Conservation (phyloP, 805 yeast species). For the Starmerella tilneyi region DNA sequence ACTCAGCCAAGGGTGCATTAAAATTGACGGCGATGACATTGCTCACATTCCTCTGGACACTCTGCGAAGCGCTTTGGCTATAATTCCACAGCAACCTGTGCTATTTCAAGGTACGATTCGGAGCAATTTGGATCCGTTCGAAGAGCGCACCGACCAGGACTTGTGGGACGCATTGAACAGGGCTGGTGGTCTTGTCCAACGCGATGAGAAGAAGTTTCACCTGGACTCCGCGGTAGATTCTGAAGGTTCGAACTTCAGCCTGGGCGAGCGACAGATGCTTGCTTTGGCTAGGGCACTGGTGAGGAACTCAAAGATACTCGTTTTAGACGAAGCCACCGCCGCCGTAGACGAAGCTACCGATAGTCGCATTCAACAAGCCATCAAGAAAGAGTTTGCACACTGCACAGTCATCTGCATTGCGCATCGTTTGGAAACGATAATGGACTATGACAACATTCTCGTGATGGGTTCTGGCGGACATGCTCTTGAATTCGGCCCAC, state of each 20-base stretch:
- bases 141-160: constrained; percentile 41
- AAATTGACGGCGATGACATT: constrained; percentile 60
- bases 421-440: constrained; percentile 53
- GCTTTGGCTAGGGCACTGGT: constrained; percentile 62
- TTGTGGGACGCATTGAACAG: constrained; percentile 60
- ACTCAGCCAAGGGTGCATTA: constrained; percentile 41
- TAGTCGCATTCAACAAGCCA: constrained; percentile 48
- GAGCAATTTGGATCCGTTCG: constrained; percentile 68
- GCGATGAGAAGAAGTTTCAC: constrained; percentile 42
- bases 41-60: constrained; percentile 51
- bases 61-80: constrained; percentile 59
- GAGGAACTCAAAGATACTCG: constrained; percentile 47
- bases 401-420: constrained; percentile 67
- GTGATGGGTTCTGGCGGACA: constrained; percentile 48
- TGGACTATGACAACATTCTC: constrained; percentile 47
- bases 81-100: constrained; percentile 84
- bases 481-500: constrained; percentile 47
- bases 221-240: constrained; percentile 34
- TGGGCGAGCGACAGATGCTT: constrained; percentile 20
- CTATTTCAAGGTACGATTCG: constrained; percentile 69
- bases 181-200: constrained; percentile 33
- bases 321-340: constrained; percentile 69
- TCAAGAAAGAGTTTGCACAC: constrained; percentile 44
- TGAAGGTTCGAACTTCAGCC: constrained; percentile 20
- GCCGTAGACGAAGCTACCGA: constrained; percentile 71